These are phyloP conservation scores for Trapa bicornis DNA, from an alignment of 345 rosid species.

Conservation along the genomic window DNA sequence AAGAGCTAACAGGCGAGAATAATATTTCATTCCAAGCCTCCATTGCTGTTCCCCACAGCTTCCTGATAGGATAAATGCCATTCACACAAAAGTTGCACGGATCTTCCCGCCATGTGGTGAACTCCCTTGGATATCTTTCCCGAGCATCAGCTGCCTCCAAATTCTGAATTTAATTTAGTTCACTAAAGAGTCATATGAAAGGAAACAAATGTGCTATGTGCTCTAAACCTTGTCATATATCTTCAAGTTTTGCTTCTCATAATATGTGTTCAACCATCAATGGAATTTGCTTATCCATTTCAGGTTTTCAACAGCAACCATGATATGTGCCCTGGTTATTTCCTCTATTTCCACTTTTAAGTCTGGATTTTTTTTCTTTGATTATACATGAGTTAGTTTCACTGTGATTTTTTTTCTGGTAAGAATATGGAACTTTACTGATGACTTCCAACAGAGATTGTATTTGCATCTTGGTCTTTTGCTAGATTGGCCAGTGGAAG, in stretches of 20 bases:
- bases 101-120: conserved; percentile 46
- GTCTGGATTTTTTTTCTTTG: neutral
- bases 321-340: neutral
- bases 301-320: neutral
- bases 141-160: conserved; percentile 64
- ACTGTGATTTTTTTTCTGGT: neutral
- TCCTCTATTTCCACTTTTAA: neutral
- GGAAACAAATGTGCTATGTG: neutral
- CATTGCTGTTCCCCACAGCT: conserved; percentile 43
- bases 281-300: neutral
- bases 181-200: conserved; percentile 1
- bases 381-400: neutral
- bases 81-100: conserved; percentile 45
- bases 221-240: neutral
- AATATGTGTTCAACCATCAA: neutral
- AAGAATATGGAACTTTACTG: neutral
- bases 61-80: conserved; percentile 44
- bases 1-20: conserved; percentile 32
- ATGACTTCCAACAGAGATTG: neutral
- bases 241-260: neutral
- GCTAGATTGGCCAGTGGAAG: neutral
- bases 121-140: conserved; percentile 41
- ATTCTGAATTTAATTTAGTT: conserved; percentile 39
- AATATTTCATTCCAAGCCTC: conserved; percentile 62
- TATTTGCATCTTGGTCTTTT: neutral